These are phyloP conservation scores for Chaetomium sp. DNA, from an alignment of 2,329 filamentous ascomycete species.

Conservation along the genomic window DNA sequence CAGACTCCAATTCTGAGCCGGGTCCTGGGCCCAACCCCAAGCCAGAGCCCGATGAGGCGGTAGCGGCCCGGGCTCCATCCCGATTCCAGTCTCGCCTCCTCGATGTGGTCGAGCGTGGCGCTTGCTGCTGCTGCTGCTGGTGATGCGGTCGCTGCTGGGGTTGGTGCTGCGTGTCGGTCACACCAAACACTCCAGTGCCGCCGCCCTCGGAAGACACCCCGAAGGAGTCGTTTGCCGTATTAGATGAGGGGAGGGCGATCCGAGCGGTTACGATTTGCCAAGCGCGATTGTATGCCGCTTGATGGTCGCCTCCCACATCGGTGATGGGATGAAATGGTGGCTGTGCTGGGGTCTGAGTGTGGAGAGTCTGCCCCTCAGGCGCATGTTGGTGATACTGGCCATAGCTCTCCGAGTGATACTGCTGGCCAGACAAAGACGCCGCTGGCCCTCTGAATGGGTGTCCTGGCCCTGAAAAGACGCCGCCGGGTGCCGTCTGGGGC, in stretches of 20 bases:
- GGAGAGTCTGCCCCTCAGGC: conserved; percentile 12
- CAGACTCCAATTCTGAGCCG: background rate
- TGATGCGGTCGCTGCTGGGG: conserved; percentile 24
- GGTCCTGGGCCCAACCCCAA: background rate
- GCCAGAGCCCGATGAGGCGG: background rate
- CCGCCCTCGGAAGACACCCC: conserved; percentile 26
- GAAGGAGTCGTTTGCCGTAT: conserved; percentile 49
- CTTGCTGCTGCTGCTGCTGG: conserved; percentile 30
- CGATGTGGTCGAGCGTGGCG: conserved; percentile 9
- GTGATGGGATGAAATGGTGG: conserved; percentile 13
- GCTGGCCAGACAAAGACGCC: conserved; percentile 12
- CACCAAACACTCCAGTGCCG: too few species aligned
- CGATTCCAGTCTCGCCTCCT: conserved; percentile 12
- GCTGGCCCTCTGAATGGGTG: conserved; percentile 41
- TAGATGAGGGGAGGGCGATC: conserved; percentile 50
- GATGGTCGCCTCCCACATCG: conserved; percentile 37
- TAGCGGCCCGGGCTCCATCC: conserved; percentile 18
- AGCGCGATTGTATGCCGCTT: conserved; percentile 53
- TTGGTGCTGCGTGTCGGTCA: background rate
- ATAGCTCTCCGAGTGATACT: background rate
- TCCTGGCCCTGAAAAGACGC: conserved; percentile 35
- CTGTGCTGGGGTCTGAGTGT: conserved; percentile 8
- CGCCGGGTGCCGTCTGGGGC: conserved; percentile 35
- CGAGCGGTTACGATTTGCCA: conserved; percentile 56
- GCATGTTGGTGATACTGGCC: background rate